Percentiles rank a stretch among this genome's conserved stretches.
Conservation (phyloP, 768 basidiomycete species). For the Boletus tylopilopsis region DNA sequence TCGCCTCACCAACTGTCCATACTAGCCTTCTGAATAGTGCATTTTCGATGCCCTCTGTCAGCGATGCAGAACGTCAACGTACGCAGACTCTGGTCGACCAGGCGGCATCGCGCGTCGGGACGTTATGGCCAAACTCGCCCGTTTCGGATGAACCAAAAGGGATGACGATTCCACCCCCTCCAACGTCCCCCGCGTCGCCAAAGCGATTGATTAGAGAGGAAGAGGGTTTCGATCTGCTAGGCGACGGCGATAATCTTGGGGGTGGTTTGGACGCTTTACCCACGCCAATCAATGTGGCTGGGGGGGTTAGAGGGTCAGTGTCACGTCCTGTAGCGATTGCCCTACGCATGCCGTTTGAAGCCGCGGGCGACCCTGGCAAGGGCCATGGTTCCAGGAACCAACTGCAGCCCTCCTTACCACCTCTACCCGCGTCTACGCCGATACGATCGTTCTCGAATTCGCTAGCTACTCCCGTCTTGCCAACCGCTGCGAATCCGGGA, state of each 20-base stretch:
- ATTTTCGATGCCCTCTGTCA: slow-evolving; percentile 20
- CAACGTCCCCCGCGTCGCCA: slow-evolving; percentile 7
- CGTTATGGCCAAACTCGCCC: slow-evolving; percentile 36
- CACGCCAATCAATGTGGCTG: background rate
- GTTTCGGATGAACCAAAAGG: slow-evolving; percentile 20
- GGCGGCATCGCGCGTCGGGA: slow-evolving; percentile 46
- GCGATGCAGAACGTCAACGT: slow-evolving; percentile 49
- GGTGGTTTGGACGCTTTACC: background rate
- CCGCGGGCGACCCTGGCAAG: background rate
- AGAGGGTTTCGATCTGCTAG: slow-evolving; percentile 18
- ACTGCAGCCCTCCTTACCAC: slow-evolving; percentile 20
- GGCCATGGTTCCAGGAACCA: slow-evolving; percentile 1
- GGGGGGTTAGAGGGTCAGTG: background rate
- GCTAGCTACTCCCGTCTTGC: slow-evolving; percentile 3
- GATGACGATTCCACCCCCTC: slow-evolving; percentile 28
- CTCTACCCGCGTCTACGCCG: slow-evolving; percentile 16
- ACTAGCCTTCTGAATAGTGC: slow-evolving; percentile 13
- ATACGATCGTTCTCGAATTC: slow-evolving; percentile 17
- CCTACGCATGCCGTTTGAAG: slow-evolving; percentile 1
- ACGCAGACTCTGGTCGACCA: slow-evolving; percentile 54
- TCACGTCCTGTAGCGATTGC: background rate
- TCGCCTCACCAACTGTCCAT: slow-evolving; percentile 9
- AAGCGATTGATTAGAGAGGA: background rate
- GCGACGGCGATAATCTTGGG: slow-evolving; percentile 4
- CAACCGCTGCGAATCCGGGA: slow-evolving; percentile 7